phyloP scores from a whole-genome alignment of 2,329 filamentous ascomycete genomes.

The Neodidymelliopsis sp. region DNA sequence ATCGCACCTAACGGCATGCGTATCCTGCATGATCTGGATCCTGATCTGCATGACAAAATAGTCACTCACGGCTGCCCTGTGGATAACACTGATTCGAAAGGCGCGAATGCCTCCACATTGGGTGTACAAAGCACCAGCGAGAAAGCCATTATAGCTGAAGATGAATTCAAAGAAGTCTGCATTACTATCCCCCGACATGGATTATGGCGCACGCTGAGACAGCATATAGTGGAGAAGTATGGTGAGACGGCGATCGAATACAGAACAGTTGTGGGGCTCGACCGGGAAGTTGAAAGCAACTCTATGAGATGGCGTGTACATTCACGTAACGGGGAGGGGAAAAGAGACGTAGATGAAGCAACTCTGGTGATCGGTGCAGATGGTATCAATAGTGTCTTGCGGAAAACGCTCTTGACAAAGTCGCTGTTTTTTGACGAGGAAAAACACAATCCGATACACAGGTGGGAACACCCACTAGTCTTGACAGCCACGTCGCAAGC shows the following conservation, averaged over 20 bases:
- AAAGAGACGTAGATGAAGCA: conserved; percentile 22
- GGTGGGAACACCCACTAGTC: conserved; percentile 19
- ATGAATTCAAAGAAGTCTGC: conserved; percentile 22
- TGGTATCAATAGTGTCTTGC: conserved; percentile 36
- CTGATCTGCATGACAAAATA: conserved; percentile 26
- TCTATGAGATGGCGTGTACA: not conserved
- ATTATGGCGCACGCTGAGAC: conserved; percentile 31
- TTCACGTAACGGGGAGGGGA: not conserved
- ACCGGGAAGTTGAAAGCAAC: not conserved
- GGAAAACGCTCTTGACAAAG: conserved; percentile 30
- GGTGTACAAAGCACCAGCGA: conserved; percentile 25
- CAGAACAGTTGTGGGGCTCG: conserved; percentile 14
- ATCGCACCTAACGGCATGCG: conserved; percentile 40
- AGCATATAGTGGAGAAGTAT: conserved; percentile 16
- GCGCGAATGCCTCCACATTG: conserved; percentile 28
- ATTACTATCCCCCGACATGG: conserved; percentile 31
- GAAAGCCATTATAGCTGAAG: conserved; percentile 3
- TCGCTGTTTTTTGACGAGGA: conserved; percentile 22
- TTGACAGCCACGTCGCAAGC: conserved; percentile 37
- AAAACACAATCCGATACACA: conserved; percentile 24
- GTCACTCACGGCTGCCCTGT: conserved; percentile 28
- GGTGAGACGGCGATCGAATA: conserved; percentile 22
- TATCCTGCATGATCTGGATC: conserved; percentile 27
- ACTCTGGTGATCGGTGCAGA: conserved; percentile 43
- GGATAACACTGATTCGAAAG: conserved; percentile 31